A percentile compares a stretch with the other conserved stretches of the same genome.
These are phyloP conservation scores for Aspergillus aculeatus DNA, from an alignment of 2,329 filamentous ascomycete species.

Conservation along the genomic window DNA sequence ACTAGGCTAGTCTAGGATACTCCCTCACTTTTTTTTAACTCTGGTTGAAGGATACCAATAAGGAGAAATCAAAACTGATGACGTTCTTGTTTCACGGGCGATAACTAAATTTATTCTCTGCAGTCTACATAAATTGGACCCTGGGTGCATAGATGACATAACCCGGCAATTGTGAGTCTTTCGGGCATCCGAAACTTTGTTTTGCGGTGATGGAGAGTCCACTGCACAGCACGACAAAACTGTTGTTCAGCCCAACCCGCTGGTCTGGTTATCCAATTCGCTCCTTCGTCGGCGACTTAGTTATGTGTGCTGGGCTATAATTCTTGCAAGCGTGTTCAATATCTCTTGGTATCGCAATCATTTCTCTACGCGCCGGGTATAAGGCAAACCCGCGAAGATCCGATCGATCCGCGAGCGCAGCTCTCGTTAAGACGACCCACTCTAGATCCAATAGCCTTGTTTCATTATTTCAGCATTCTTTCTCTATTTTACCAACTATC, in stretches of 20 bases:
- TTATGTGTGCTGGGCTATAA: not conserved
- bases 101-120: not conserved
- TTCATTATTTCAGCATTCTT: not conserved
- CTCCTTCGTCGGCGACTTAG: not conserved
- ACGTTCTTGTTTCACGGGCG: not conserved
- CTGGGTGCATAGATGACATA: not conserved
- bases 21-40: not conserved
- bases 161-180: not conserved
- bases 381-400: not conserved
- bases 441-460: not conserved
- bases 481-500: not conserved
- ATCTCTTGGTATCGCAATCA: not conserved
- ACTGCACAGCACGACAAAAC: not conserved
- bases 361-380: not conserved
- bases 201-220: not conserved
- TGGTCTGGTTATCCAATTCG: not conserved
- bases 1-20: slow-evolving; percentile 13
- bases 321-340: too few relatives aligned
- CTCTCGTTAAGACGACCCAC: not conserved
- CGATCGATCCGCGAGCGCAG: not conserved
- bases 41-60: not conserved
- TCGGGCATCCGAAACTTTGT: not conserved
- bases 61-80: not conserved
- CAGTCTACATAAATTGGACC: not conserved
- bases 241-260: not conserved